phyloP scores from a whole-genome alignment of 2,329 filamentous ascomycete species.

The Drechslerella dactyloides region DNA sequence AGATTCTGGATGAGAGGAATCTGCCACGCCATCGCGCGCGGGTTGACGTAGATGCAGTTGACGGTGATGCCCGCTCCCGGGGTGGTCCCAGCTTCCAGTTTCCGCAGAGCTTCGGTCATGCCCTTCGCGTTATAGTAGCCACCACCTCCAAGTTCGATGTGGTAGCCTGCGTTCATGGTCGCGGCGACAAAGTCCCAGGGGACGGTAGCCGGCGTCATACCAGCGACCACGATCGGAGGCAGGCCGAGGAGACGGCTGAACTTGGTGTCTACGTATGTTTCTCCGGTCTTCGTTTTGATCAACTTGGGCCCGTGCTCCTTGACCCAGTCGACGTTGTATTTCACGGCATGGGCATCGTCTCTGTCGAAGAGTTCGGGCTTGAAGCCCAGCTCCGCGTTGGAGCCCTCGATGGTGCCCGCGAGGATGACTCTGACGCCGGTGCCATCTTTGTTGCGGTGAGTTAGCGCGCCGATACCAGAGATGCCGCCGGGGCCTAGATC shows the following conservation, averaged over 20 bases:
- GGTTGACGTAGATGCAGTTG: constrained; percentile 91
- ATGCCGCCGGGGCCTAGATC: constrained; percentile 98
- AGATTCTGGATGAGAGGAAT: constrained; percentile 82
- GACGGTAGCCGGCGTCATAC: constrained; percentile 90
- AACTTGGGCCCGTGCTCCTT: constrained; percentile 94
- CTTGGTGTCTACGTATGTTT: constrained; percentile 95
- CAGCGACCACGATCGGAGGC: constrained; percentile 86
- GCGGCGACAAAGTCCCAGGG: constrained; percentile 90
- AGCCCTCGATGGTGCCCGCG: constrained; percentile 89
- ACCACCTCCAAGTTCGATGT: constrained; percentile 84
- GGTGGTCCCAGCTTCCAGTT: constrained; percentile 83
- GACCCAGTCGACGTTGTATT: constrained; percentile 96
- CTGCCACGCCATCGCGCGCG: constrained; percentile 88
- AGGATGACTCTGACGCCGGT: constrained; percentile 96
- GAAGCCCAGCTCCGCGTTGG: constrained; percentile 89
- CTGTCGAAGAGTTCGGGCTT: constrained; percentile 98
- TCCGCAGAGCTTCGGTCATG: constrained; percentile 81
- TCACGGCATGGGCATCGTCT: constrained; percentile 91
- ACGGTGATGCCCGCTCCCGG: constrained; percentile 85
- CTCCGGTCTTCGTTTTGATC: constrained; percentile 83
- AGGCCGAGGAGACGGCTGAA: constrained; percentile 86
- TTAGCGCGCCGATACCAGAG: constrained; percentile 91
- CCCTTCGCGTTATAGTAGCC: constrained; percentile 83
- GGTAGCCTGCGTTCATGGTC: constrained; percentile 94
- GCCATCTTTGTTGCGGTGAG: constrained; percentile 98